phyloP scores from a whole-genome alignment of 129 eudicot genomes.

The Helichrysum umbraculigerum region DNA sequence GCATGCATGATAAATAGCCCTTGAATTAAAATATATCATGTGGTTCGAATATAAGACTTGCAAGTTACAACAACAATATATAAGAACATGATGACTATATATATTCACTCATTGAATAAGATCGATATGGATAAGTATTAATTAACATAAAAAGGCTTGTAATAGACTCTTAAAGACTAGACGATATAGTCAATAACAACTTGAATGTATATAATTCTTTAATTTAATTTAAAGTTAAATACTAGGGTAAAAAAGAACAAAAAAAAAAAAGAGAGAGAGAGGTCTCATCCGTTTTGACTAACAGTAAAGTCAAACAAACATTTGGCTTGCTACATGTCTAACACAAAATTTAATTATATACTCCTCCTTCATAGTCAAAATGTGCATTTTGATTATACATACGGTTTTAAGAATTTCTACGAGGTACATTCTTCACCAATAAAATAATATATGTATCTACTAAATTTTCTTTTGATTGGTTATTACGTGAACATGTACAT shows the following conservation, averaged over 20 bases:
- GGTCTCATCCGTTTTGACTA: neutral
- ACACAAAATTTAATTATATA: too few relatives aligned
- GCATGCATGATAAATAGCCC: neutral
- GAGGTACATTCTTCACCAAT: too few relatives aligned
- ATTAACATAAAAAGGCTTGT: neutral
- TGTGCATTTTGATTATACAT: too few relatives aligned
- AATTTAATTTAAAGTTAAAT: neutral
- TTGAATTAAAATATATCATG: neutral
- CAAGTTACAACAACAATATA: neutral
- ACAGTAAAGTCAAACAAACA: constrained; percentile 4
- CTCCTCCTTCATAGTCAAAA: too few relatives aligned
- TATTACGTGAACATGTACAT: too few relatives aligned
- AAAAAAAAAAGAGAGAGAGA: too few relatives aligned
- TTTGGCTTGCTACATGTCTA: too few relatives aligned
- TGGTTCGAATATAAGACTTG: neutral
- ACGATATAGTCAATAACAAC: neutral
- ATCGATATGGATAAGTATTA: neutral
- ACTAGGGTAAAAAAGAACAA: neutral
- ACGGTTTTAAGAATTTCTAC: too few relatives aligned
- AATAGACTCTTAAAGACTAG: neutral
- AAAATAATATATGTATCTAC: too few relatives aligned
- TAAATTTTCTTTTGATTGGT: too few relatives aligned
- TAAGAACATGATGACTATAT: too few relatives aligned
- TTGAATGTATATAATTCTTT: neutral
- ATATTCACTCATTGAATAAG: neutral